Evolutionary conservation across 441 rosid species (phyloP), one percentile per base, ranked within the genome.

Genomic region (Aleurites moluccanus): DNA sequence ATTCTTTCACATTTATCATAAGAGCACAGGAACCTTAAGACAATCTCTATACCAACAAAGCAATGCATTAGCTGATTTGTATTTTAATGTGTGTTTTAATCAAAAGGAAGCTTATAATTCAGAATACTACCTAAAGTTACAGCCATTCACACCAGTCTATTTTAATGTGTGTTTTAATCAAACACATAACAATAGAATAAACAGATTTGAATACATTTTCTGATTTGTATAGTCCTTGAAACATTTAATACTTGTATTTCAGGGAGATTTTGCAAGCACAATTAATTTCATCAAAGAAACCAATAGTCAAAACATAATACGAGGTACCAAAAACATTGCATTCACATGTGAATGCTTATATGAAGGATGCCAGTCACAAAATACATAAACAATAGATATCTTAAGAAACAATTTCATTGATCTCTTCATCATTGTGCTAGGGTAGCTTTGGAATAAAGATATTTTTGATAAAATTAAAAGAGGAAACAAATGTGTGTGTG

Each of bases 281-380:
- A 55, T 33, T 25, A 38, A 6, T 14, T 27, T 52, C 45, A n/a
- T n/a, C n/a, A 65, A 65, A 56, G 71, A 40, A 65, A 66, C 53
- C 6, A 14, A 53, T 10, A 40, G 62, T 10, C 27, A 61, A 10
- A 44, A 56, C 52, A 56, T 25, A 23, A 57, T 20, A 50, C 25
- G 47, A 50, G 47, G 44, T 10, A 50, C 3, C 45, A 20, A 27
- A n/a, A 30, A 1, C 25, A 25, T 13, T 62, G 60, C 4, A 73
- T 71, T 71, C 44, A n/a, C 28, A 55, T 35, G 42, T 42, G 35
- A 6, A 33, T 62, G 44, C 21, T 30, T 33, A 33, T 62, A 6
- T 33, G 66, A 33, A 23, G 66, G 4, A 6, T 33, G 45, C 38
- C 3, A 20, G 13, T 30, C 21, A 45, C 13, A 62, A 72, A 60